These are phyloP conservation scores for Gossypium sturtianum DNA, from an alignment of 345 rosid species.

Conservation along the genomic window DNA sequence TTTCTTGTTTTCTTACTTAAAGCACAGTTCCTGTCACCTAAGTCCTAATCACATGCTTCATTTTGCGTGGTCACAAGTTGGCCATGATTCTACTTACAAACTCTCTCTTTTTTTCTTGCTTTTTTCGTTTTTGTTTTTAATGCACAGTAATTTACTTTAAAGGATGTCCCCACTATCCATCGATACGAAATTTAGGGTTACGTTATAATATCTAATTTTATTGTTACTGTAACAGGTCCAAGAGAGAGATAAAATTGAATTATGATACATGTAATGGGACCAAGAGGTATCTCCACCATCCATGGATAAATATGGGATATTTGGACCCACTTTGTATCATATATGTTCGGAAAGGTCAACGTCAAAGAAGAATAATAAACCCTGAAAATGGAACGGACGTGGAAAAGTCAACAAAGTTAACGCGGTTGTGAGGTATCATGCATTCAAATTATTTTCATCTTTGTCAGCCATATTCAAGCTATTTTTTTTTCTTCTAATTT, in stretches of 20 bases:
- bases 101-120: too few species aligned
- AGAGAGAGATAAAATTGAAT: too few species aligned
- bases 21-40: neutral
- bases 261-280: too few species aligned
- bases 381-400: neutral
- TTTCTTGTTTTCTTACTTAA: neutral
- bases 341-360: conserved; percentile 6
- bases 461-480: neutral
- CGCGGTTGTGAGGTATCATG: conserved; percentile 13
- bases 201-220: too few species aligned
- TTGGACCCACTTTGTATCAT: neutral
- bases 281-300: too few species aligned
- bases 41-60: neutral
- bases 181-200: too few species aligned
- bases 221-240: too few species aligned
- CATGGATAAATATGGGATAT: too few species aligned
- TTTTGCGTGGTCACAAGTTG: neutral
- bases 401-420: neutral
- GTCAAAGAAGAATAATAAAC: conserved; percentile 14
- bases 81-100: neutral
- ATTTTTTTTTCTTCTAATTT: too few species aligned
- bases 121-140: too few species aligned
- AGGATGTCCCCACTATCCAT: too few species aligned
- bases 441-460: neutral
- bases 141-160: too few species aligned